A percentile compares a stretch with the other conserved stretches of the same genome.
Conservation (phyloP, 2,329 filamentous ascomycete species). For the Fusarium coffeatum region DNA sequence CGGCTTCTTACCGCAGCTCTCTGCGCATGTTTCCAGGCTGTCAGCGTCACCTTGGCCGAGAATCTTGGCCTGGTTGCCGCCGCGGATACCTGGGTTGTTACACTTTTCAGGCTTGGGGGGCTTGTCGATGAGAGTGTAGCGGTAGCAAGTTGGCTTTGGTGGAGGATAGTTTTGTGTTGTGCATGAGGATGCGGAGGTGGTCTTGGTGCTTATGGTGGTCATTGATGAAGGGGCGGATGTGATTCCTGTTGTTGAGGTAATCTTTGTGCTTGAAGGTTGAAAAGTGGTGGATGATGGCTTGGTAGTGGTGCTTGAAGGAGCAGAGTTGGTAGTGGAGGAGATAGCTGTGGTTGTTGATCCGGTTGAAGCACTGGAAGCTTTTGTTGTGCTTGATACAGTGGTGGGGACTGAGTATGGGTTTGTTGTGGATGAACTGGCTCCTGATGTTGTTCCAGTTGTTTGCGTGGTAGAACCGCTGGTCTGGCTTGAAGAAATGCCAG, state of each 20-base stretch:
- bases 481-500: neutral
- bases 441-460: neutral
- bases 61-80: constrained; percentile 22
- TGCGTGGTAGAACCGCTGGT: neutral
- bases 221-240: neutral
- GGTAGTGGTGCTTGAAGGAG: neutral
- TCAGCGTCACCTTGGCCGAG: constrained; percentile 26
- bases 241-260: neutral
- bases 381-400: neutral
- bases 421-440: neutral
- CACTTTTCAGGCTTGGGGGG: constrained; percentile 18
- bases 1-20: constrained; percentile 25
- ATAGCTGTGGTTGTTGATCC: neutral
- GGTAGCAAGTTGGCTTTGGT: constrained; percentile 28
- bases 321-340: neutral
- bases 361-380: neutral
- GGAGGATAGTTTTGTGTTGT: constrained; percentile 9
- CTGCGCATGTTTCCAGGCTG: constrained; percentile 28
- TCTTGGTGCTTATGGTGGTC: constrained; percentile 9
- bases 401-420: neutral
- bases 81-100: constrained; percentile 13
- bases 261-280: neutral
- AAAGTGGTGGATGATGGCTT: neutral
- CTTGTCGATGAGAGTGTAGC: constrained; percentile 24
- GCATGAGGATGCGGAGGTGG: neutral